Evolutionary conservation across 2,329 filamentous ascomycete genomes (phyloP).

Genomic region (Fusarium sp.): DNA sequence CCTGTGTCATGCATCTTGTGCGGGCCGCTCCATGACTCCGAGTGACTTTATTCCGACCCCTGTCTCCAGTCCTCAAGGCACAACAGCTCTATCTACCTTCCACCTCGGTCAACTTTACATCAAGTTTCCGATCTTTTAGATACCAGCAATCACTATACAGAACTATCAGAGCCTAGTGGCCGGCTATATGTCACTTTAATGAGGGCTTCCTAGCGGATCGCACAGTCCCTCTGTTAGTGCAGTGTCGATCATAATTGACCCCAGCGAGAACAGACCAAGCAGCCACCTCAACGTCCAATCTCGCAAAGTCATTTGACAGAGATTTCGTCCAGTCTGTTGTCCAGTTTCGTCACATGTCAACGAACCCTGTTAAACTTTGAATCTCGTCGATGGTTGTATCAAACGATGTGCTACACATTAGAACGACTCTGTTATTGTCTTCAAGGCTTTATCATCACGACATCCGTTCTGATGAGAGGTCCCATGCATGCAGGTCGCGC

Average conservation of each 20-base stretch:
- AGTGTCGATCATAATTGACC: constrained; percentile 26
- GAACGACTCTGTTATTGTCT: neutral
- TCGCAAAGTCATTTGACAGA: neutral
- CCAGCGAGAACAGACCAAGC: constrained; percentile 4
- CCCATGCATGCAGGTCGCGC: constrained; percentile 15
- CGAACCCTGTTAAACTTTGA: neutral
- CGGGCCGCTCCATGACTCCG: constrained; percentile 17
- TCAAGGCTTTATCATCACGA: constrained; percentile 28
- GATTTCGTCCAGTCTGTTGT: neutral
- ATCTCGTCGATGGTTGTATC: neutral
- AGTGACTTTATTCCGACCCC: constrained; percentile 20
- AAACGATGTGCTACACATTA: neutral
- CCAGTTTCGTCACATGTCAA: constrained; percentile 4
- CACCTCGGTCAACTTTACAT: neutral
- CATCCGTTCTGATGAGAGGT: constrained; percentile 17
- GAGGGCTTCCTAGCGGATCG: neutral
- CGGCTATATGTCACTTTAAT: neutral
- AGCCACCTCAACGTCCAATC: neutral
- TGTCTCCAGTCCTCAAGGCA: constrained; percentile 19
- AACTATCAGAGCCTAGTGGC: neutral
- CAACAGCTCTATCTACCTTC: constrained; percentile 2
- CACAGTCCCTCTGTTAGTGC: neutral
- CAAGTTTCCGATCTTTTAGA: neutral
- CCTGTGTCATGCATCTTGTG: constrained; percentile 35
- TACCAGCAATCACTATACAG: neutral